A percentile compares a stretch with the other conserved stretches of the same genome.
These are phyloP conservation scores for Phytophthora tentaculata DNA, from an alignment of 352 stramenopile species.

Conservation along the genomic window DNA sequence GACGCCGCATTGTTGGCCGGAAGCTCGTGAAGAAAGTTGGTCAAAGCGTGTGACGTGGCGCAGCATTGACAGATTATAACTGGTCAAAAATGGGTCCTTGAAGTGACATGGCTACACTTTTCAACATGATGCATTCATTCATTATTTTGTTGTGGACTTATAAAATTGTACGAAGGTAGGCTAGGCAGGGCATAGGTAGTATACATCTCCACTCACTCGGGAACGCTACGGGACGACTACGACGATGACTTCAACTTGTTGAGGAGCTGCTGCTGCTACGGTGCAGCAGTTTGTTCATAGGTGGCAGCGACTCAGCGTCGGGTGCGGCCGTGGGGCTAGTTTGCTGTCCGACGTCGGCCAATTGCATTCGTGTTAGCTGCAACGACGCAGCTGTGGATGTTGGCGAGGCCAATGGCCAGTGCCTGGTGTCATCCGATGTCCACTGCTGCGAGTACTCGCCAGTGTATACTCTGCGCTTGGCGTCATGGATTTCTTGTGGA, in stretches of 20 bases:
- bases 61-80: constrained; percentile 28
- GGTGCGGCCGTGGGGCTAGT: not conserved
- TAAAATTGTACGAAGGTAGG: constrained; percentile 13
- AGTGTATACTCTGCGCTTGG: constrained; percentile 16
- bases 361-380: constrained; percentile 22
- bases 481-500: constrained; percentile 3
- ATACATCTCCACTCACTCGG: constrained; percentile 32
- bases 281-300: constrained; percentile 68
- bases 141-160: constrained; percentile 13
- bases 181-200: constrained; percentile 31
- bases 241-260: constrained; percentile 10
- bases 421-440: constrained; percentile 29
- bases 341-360: constrained; percentile 12
- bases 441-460: constrained; percentile 18
- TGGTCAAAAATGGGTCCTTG: not conserved
- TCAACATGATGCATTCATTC: not conserved
- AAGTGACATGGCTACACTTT: constrained; percentile 18
- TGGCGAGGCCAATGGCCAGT: constrained; percentile 29
- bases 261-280: constrained; percentile 27
- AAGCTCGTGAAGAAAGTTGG: constrained; percentile 1
- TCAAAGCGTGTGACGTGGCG: constrained; percentile 20
- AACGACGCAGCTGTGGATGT: constrained; percentile 27
- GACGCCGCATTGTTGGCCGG: constrained; percentile 24
- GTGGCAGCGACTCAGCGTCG: constrained; percentile 58
- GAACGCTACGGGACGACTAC: constrained; percentile 18